These are phyloP conservation scores for Beauveria bassiana DNA, from an alignment of 2,329 filamentous ascomycete genomes.

Conservation along the genomic window DNA sequence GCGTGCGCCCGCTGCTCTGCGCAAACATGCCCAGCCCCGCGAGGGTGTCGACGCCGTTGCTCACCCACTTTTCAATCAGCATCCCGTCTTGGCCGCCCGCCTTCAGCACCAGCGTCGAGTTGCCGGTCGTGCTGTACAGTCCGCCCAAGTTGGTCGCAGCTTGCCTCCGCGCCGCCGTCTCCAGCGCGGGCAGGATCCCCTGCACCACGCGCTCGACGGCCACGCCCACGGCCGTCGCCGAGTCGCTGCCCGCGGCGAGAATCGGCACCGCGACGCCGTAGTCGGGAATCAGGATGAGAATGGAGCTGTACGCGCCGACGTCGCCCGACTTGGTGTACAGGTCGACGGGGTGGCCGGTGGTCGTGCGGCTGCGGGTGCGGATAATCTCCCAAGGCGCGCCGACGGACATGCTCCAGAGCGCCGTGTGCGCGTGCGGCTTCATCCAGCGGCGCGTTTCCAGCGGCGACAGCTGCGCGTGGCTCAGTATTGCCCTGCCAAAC, in stretches of 20 bases:
- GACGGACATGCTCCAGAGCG: constrained; percentile 18
- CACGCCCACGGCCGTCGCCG: background rate
- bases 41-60: constrained; percentile 8
- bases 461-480: constrained; percentile 24
- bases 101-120: background rate
- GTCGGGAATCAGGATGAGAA: constrained; percentile 23
- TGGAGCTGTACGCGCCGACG: constrained; percentile 24
- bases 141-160: background rate
- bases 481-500: constrained; percentile 14
- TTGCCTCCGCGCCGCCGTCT: constrained; percentile 1
- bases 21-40: constrained; percentile 10
- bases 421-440: constrained; percentile 14
- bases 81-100: background rate
- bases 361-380: constrained; percentile 23
- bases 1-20: constrained; percentile 2
- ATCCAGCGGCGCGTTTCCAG: constrained; percentile 22
- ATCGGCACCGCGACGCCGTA: constrained; percentile 21
- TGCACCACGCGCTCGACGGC: constrained; percentile 9
- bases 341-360: constrained; percentile 22
- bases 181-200: constrained; percentile 10
- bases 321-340: constrained; percentile 28
- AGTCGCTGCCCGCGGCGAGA: constrained; percentile 9
- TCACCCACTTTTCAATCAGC: constrained; percentile 10
- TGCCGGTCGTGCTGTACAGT: background rate
- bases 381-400: constrained; percentile 29